Evolutionary conservation across 441 rosid genomes (phyloP).

Genomic region (Gossypium davidsonii): DNA sequence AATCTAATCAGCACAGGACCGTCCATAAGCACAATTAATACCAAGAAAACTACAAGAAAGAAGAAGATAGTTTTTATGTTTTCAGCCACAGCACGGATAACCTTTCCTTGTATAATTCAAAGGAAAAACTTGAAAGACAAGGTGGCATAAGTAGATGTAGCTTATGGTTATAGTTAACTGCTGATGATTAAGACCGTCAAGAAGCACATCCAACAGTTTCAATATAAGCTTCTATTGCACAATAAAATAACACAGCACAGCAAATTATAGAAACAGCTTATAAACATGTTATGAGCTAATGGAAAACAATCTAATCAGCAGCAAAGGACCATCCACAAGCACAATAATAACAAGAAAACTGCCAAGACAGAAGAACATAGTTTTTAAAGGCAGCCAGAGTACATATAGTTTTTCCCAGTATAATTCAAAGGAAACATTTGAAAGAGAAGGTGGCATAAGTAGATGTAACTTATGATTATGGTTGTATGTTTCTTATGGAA

Average conservation of each 20-base stretch:
- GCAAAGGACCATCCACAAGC: neutral
- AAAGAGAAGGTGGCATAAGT: slow-evolving; percentile 19
- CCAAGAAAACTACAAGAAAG: neutral
- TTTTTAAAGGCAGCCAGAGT: slow-evolving; percentile 14
- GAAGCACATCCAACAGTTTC: slow-evolving; percentile 10
- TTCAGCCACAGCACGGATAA: slow-evolving; percentile 24
- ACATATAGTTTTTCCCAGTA: slow-evolving; percentile 24
- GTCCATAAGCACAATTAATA: slow-evolving; percentile 4
- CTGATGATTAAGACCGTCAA: slow-evolving; percentile 18
- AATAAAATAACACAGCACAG: neutral
- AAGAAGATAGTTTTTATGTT: neutral
- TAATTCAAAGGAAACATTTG: slow-evolving; percentile 17
- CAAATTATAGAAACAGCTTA: slow-evolving; percentile 9
- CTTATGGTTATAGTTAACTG: slow-evolving; percentile 22
- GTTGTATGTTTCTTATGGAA: slow-evolving; percentile 13
- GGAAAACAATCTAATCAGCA: neutral
- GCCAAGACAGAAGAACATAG: neutral
- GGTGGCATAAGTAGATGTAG: slow-evolving; percentile 10
- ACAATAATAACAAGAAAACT: neutral
- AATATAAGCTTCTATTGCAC: neutral
- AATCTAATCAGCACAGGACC: slow-evolving; percentile 11
- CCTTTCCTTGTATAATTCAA: slow-evolving; percentile 10
- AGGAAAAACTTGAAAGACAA: slow-evolving; percentile 32
- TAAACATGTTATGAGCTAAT: neutral
- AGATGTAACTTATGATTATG: slow-evolving; percentile 20